Evolutionary conservation across 176 grass and related monocot species (phyloP), one percentile per base, ranked within the genome.

Genomic region (Ensete glaucum): DNA sequence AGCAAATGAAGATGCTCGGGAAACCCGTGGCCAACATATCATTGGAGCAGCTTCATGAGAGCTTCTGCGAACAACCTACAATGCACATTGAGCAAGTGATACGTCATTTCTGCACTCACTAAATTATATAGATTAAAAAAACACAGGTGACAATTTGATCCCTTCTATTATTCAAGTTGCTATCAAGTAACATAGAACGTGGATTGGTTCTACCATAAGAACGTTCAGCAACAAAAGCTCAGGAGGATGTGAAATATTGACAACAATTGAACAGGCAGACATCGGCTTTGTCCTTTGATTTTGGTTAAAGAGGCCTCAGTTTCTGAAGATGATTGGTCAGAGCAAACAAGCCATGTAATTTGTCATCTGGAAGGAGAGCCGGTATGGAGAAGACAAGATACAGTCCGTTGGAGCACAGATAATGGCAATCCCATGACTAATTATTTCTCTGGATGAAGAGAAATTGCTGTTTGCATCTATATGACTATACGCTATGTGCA

Each of bases 21-120:
- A 85, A 64, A 76, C 78, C 55, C 87, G 81, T 66, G 83, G 71
- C 92, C 89, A 92, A 49, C 87, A 84, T 80, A 86, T 86, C 86
- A 92, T 87, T 14, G 89, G 87, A 69, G 87, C 87, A 82, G 89
- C 89, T 88, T 96, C 92, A 86, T 82, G 84, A 69, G 92, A 92
- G 82, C 89, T 96, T 66, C 79, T 78, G 15, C 70, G 79, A 11
- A 92, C 87, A 5, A 96, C 92, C 92, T 96, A 79, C 54, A 81
- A 22, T 77, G 79, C 63, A 78, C 17, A 1, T 22, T 5, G 0
- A 49, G 20, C 14, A 65, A 64, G 75, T 75, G 19, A 26, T 49
- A 55, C 50, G 24, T 15, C 74, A 50, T 66, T 71, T 53, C 73
- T 20, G 52, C 19, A 69, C 58, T 11, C 8, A 43, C 34, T 14